Evolutionary conservation across 106 monocot genomes (phyloP).

Genomic region (Alisma plantagoaquatica): DNA sequence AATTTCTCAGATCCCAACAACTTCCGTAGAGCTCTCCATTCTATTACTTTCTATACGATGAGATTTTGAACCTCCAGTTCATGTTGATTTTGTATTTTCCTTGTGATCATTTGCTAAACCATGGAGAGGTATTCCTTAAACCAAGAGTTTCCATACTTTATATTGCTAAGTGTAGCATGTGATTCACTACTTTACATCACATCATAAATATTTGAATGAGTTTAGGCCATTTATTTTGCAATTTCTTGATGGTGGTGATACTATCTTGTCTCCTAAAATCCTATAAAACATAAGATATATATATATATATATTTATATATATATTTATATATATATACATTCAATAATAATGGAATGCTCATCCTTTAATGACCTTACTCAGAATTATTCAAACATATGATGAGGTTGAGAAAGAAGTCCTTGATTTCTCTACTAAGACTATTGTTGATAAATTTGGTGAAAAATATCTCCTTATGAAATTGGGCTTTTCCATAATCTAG

Average conservation of each 20-base stretch:
- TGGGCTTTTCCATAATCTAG: conserved; percentile 85
- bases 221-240: conserved; percentile 78
- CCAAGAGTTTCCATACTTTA: not conserved
- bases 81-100: conserved; percentile 90
- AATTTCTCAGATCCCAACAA: conserved; percentile 72
- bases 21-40: conserved; percentile 56
- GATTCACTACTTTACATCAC: conserved; percentile 7
- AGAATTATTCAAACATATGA: conserved; percentile 95
- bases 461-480: conserved; percentile 87
- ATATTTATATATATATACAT: not conserved
- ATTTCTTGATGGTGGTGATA: conserved; percentile 68
- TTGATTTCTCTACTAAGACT: conserved; percentile 86
- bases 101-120: conserved; percentile 89
- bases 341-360: not conserved
- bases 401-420: conserved; percentile 90
- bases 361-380: conserved; percentile 5
- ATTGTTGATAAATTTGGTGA: conserved; percentile 96
- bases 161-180: not conserved
- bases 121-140: conserved; percentile 46
- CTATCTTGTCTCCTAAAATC: too few species aligned
- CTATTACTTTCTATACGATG: conserved; percentile 59
- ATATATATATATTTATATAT: not conserved
- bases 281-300: too few species aligned
- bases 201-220: conserved; percentile 91
- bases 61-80: conserved; percentile 90